Evolutionary conservation across 2,329 filamentous ascomycete species (phyloP).

Genomic region (Malbranchea zuffiana): DNA sequence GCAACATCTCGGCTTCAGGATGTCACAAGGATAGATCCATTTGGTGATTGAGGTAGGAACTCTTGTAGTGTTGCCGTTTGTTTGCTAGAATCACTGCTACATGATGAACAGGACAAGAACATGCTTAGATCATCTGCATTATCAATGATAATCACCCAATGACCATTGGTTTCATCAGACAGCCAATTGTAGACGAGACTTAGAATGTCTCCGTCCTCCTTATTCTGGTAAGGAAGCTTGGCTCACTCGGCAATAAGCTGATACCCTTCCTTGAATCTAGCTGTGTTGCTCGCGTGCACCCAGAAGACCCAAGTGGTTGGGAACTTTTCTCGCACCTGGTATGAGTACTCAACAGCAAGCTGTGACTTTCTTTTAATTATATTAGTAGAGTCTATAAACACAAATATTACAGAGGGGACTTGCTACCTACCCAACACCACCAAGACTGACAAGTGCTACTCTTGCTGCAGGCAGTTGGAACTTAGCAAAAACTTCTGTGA

Average conservation of each 20-base stretch:
- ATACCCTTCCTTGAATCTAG: slow-evolving; percentile 20
- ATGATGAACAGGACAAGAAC: too few species aligned
- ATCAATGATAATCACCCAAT: slow-evolving; percentile 24
- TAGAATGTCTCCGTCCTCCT: slow-evolving; percentile 6
- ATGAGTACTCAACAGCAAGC: slow-evolving; percentile 20
- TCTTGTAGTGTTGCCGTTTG: slow-evolving; percentile 7
- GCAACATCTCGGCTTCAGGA: slow-evolving; percentile 10
- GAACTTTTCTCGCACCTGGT: slow-evolving; percentile 15
- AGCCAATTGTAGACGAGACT: slow-evolving; percentile 9
- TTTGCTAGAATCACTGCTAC: too few species aligned
- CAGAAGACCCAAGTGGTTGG: slow-evolving; percentile 21
- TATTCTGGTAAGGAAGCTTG: slow-evolving; percentile 9
- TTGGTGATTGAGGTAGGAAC: slow-evolving; percentile 16
- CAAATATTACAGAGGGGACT: too few species aligned
- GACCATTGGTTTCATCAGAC: slow-evolving; percentile 6
- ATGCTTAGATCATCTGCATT: slow-evolving; percentile 22
- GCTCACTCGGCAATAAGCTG: slow-evolving; percentile 15
- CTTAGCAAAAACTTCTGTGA: slow-evolving; percentile 1
- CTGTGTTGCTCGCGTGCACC: slow-evolving; percentile 19
- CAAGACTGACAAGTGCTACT: slow-evolving; percentile 27
- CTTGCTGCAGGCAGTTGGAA: slow-evolving; percentile 7
- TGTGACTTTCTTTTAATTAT: slow-evolving; percentile 28
- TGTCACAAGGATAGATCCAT: slow-evolving; percentile 16
- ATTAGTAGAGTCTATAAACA: too few species aligned
- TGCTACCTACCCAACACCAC: slow-evolving; percentile 27